These are phyloP conservation scores for Clavispora carvajalis DNA, from an alignment of 805 yeast genomes.

Conservation along the genomic window DNA sequence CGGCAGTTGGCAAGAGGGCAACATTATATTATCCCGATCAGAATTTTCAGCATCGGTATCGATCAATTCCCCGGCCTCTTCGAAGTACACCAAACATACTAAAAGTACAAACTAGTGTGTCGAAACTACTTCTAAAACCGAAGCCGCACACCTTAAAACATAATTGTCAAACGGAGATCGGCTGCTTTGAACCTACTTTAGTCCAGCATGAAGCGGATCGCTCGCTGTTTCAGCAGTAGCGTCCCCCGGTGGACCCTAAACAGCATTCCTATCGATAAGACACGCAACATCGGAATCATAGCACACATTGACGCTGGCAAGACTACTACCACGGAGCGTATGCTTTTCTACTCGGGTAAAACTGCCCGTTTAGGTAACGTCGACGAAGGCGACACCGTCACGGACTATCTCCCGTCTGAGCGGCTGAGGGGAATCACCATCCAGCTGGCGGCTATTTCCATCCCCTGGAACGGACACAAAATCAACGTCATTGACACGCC, in stretches of 20 bases:
- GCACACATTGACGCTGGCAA: constrained; percentile 99
- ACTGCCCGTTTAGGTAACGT: constrained; percentile 83
- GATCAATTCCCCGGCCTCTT: too few species aligned
- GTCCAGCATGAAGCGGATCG: too few species aligned
- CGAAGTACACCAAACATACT: too few species aligned
- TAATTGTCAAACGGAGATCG: too few species aligned
- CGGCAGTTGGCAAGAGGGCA: too few species aligned
- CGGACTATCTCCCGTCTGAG: constrained; percentile 87
- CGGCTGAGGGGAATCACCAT: constrained; percentile 92
- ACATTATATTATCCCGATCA: too few species aligned
- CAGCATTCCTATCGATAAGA: constrained; percentile 27
- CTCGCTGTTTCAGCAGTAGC: too few species aligned
- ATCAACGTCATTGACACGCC: constrained; percentile 95
- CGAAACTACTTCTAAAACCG: too few species aligned
- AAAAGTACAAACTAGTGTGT: too few species aligned
- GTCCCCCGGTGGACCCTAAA: constrained; percentile 13
- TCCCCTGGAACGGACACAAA: constrained; percentile 74
- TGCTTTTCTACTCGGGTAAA: constrained; percentile 85
- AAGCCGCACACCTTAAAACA: too few species aligned
- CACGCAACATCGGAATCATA: constrained; percentile 89
- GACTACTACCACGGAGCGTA: constrained; percentile 94
- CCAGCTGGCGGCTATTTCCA: constrained; percentile 91
- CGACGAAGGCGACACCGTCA: constrained; percentile 94
- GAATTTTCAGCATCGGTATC: too few species aligned
- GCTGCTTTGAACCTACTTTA: too few species aligned